Evolutionary conservation across 208 protist genomes (phyloP), one percentile per base, ranked within the genome.

Genomic region (Leptomonas pyrrhocoris): DNA sequence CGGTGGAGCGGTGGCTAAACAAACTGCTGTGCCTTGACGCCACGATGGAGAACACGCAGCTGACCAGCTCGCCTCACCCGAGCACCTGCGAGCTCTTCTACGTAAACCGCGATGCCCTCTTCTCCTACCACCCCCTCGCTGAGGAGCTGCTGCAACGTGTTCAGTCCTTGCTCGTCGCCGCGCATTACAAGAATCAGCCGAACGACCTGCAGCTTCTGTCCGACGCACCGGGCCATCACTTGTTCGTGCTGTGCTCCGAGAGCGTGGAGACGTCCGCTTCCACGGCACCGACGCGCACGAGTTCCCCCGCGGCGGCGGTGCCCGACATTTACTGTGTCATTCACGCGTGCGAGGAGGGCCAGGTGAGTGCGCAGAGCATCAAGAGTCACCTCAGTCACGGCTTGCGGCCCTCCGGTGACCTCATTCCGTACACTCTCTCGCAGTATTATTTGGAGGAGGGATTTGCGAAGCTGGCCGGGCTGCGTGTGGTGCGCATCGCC

Each of bases 131-230:
- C 83, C 90, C 94, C 3, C 83, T 94, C 13, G 89, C 91, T 0
- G 91, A 97, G 79, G 74, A 83, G 28, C 93, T 99, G 60, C 84
- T 99, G 19, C 97, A 99, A 84, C 81, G 92, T 9, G 86, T 99
- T 64, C 94, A 99, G 80, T 81, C 95, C 0, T 81, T 99, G 27
- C 97, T 98, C 46, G 96, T 98, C 12, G 88, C 95, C 0, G 97
- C 93, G 25, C 98, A 99, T 79, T 99, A 99, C 88, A 99, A 99
- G 78, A 99, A 99, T 79, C 94, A 98, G 55, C 99, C 99, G 2
- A 99, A 99, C 83, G 99, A 99, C 73, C 75, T 99, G 1, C 97
- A 99, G 74, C 84, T 99, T 19, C 91, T 99, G 59, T 97, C 97
- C 8, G 99, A 99, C 80, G 98, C 99, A 0, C 99, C 99, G 7